Conservation (phyloP, 208 protist species). For the Leishmania tropica region DNA sequence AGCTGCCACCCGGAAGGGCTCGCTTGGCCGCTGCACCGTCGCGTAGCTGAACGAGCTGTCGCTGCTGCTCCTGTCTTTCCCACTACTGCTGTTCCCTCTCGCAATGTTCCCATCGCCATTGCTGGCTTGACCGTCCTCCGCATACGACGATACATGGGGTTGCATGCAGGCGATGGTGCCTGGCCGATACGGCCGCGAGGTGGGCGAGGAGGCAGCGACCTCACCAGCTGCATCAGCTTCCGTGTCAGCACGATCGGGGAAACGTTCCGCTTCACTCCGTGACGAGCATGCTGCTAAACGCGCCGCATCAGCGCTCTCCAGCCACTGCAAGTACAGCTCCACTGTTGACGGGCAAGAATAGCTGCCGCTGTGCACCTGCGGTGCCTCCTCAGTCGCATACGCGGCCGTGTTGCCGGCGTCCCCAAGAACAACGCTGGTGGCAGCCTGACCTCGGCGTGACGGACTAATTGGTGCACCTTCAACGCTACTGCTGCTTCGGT, state of each 20-base stretch:
- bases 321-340: constrained; percentile 30
- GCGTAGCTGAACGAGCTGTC: constrained; percentile 7
- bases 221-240: background rate
- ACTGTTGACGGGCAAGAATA: constrained; percentile 8
- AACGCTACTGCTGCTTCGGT: constrained; percentile 6
- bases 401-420: background rate
- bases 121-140: constrained; percentile 8
- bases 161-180: background rate
- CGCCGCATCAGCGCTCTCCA: background rate
- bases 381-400: constrained; percentile 7
- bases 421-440: background rate
- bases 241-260: background rate
- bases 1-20: constrained; percentile 16
- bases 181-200: background rate
- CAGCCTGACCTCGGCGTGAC: background rate
- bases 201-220: background rate
- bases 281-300: background rate
- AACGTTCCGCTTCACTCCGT: background rate
- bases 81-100: background rate
- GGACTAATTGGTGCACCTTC: background rate
- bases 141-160: background rate
- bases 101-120: constrained; percentile 1
- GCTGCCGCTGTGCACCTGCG: background rate
- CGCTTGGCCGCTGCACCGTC: constrained; percentile 5
- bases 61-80: background rate